Conservation (phyloP, 805 yeast species). For the Priceomyces medius region DNA sequence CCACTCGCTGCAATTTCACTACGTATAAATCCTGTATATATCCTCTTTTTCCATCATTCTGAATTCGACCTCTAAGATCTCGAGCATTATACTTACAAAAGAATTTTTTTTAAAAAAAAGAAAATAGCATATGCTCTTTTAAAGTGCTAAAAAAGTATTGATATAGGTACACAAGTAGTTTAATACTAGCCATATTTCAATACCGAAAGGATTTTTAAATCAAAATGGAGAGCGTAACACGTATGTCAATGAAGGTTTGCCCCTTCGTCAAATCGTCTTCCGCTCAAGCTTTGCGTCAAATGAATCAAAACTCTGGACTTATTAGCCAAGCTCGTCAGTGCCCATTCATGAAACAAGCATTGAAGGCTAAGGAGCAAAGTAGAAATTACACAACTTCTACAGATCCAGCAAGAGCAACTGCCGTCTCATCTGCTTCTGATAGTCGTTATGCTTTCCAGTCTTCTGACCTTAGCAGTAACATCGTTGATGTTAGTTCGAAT, state of each 20-base stretch:
- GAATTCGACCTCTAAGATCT: constrained; percentile 4
- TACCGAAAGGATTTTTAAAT: neutral
- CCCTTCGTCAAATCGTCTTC: constrained; percentile 75
- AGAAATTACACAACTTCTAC: constrained; percentile 50
- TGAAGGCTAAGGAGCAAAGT: constrained; percentile 41
- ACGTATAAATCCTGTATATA: too few relatives aligned
- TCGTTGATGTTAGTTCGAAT: constrained; percentile 36
- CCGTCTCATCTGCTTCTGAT: constrained; percentile 36
- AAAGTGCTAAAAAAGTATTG: neutral
- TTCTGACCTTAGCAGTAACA: constrained; percentile 20
- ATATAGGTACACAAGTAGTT: neutral
- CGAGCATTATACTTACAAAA: constrained; percentile 4
- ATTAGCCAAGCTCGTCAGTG: constrained; percentile 66
- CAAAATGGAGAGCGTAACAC: constrained; percentile 74
- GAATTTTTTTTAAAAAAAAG: neutral
- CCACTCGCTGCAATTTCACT: too few relatives aligned
- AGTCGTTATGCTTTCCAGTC: constrained; percentile 34
- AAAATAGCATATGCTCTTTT: neutral
- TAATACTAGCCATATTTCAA: neutral
- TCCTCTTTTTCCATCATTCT: neutral
- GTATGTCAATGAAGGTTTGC: constrained; percentile 74
- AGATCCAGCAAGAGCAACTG: constrained; percentile 45
- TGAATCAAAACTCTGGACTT: constrained; percentile 48
- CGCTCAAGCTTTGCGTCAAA: constrained; percentile 55
- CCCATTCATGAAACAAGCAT: constrained; percentile 89